phyloP scores from a whole-genome alignment of 2,329 filamentous ascomycete species.

The Neofusicoccum ribis region DNA sequence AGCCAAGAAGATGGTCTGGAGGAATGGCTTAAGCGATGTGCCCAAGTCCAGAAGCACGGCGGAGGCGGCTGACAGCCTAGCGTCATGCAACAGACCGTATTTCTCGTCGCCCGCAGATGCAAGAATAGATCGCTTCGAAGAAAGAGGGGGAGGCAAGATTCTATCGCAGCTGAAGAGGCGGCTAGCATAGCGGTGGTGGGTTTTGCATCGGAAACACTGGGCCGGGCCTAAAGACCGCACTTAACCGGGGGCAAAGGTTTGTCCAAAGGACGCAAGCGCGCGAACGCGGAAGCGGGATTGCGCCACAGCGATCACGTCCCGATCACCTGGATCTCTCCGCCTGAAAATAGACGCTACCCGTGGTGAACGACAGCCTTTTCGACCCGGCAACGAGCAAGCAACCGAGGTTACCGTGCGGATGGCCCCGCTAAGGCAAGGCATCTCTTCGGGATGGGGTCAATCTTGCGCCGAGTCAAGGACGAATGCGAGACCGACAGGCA shows the following conservation, averaged over 20 bases:
- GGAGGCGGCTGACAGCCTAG: neutral
- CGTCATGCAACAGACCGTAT: neutral
- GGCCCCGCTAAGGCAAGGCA: neutral
- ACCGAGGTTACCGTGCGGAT: neutral
- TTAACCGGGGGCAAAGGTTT: no score
- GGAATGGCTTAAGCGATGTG: neutral
- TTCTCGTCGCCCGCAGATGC: neutral
- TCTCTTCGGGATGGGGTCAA: neutral
- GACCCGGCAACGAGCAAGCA: neutral
- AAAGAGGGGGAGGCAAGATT: neutral
- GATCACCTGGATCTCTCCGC: neutral
- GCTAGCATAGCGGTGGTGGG: neutral
- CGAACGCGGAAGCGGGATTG: neutral
- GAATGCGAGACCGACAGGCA: no score
- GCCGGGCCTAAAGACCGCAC: no score
- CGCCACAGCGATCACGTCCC: neutral
- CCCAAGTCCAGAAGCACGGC: neutral
- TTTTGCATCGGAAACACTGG: no score
- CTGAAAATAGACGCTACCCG: neutral
- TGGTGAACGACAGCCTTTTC: neutral
- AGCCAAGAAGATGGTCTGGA: neutral
- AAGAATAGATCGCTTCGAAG: neutral
- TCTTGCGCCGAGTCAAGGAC: no score
- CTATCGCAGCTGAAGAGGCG: neutral
- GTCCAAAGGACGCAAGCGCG: neutral